These are phyloP conservation scores for Aspergillus amoenus DNA, from an alignment of 2,329 filamentous ascomycete species.

Conservation along the genomic window DNA sequence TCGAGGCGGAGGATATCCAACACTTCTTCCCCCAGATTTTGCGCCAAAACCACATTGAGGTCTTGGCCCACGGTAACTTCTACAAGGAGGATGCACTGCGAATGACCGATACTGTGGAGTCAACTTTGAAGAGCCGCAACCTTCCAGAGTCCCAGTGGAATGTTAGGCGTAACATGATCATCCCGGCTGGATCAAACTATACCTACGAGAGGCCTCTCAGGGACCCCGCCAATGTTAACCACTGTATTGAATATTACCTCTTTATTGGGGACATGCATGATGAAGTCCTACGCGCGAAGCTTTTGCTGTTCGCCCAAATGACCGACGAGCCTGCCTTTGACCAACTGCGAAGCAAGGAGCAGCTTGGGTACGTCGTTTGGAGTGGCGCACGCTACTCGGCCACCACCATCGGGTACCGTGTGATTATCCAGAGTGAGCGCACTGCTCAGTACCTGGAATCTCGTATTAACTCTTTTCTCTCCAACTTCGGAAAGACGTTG, in stretches of 20 bases:
- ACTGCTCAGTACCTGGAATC: conserved; percentile 79
- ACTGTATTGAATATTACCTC: conserved; percentile 78
- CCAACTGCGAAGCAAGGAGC: conserved; percentile 92
- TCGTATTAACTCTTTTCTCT: conserved; percentile 82
- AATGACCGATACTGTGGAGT: conserved; percentile 79
- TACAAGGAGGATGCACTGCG: conserved; percentile 90
- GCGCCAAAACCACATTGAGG: conserved; percentile 81
- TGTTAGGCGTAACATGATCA: conserved; percentile 71
- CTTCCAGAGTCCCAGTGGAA: conserved; percentile 79
- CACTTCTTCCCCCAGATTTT: conserved; percentile 78
- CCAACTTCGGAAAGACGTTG: conserved; percentile 64
- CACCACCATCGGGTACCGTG: conserved; percentile 81
- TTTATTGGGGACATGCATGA: conserved; percentile 70
- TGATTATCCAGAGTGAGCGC: conserved; percentile 92
- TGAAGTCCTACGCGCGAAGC: conserved; percentile 69
- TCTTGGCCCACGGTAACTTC: conserved; percentile 86
- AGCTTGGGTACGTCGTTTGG: conserved; percentile 95
- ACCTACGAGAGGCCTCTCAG: conserved; percentile 77
- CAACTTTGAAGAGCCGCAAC: conserved; percentile 69
- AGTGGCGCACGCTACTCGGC: conserved; percentile 69
- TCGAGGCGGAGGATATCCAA: conserved; percentile 73
- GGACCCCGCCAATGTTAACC: conserved; percentile 86
- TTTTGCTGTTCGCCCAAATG: conserved; percentile 82
- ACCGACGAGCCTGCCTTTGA: conserved; percentile 92
- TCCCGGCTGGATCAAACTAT: conserved; percentile 78